These are phyloP conservation scores for Eruca vesicaria DNA, from an alignment of 441 rosid genomes.

Conservation along the genomic window DNA sequence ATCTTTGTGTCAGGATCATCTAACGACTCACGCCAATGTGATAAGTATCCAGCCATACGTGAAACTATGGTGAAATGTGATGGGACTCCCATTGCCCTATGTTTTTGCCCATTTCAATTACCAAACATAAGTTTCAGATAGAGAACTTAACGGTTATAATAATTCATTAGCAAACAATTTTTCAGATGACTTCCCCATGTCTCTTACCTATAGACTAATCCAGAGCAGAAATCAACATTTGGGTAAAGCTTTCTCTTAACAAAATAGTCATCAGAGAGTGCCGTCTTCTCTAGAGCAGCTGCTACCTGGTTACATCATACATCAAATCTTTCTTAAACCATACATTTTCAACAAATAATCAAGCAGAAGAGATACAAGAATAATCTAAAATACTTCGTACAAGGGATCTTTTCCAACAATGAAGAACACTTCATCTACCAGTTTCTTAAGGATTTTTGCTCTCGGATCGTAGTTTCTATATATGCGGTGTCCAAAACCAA, in stretches of 20 bases:
- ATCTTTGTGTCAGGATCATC: constrained; percentile 95
- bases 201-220: constrained; percentile 57
- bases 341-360: too few relatives aligned
- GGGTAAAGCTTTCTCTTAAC: constrained; percentile 92
- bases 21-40: constrained; percentile 86
- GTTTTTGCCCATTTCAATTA: neutral
- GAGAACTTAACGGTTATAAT: neutral
- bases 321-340: neutral
- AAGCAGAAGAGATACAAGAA: too few relatives aligned
- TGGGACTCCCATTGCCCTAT: constrained; percentile 91
- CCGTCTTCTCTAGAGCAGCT: constrained; percentile 91
- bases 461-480: too few relatives aligned
- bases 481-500: neutral
- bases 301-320: constrained; percentile 62
- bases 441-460: too few relatives aligned
- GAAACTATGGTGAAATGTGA: constrained; percentile 78
- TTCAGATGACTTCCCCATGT: neutral
- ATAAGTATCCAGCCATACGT: constrained; percentile 88
- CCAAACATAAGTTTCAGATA: neutral
- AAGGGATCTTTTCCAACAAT: too few relatives aligned
- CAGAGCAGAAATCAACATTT: constrained; percentile 97
- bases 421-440: too few relatives aligned
- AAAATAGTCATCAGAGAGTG: constrained; percentile 47
- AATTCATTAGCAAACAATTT: neutral
- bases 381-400: too few relatives aligned